Percentiles rank a stretch among this genome's conserved stretches.
Evolutionary conservation across 2,329 filamentous ascomycete species (phyloP).

Genomic region (Helotiales sp.): DNA sequence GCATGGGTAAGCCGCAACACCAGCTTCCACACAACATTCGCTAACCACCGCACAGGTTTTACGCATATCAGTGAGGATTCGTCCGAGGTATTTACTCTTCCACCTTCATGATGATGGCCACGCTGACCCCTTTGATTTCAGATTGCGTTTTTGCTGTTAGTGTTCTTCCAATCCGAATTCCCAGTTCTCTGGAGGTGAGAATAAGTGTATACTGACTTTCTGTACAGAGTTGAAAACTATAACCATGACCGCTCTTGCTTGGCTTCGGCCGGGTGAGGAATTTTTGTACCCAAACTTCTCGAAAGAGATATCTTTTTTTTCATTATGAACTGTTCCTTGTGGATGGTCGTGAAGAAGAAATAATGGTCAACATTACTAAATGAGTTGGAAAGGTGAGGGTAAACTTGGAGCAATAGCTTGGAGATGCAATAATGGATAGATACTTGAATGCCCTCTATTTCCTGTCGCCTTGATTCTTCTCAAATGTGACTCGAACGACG

Average conservation of each 20-base stretch:
- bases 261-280: slow-evolving; percentile 75
- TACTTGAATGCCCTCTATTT: too few species aligned
- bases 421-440: too few species aligned
- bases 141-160: slow-evolving; percentile 77
- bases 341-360: slow-evolving; percentile 58
- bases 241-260: slow-evolving; percentile 73
- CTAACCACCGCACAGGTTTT: slow-evolving; percentile 57
- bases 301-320: slow-evolving; percentile 52
- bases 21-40: slow-evolving; percentile 37
- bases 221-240: slow-evolving; percentile 57
- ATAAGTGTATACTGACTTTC: neutral
- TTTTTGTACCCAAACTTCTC: slow-evolving; percentile 68
- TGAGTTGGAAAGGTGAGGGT: too few species aligned
- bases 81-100: slow-evolving; percentile 66
- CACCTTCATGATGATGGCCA: too few species aligned
- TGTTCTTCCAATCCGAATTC: neutral
- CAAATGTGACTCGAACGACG: neutral
- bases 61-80: slow-evolving; percentile 85
- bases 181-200: neutral
- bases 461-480: too few species aligned
- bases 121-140: too few species aligned
- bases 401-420: too few species aligned
- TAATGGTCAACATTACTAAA: too few species aligned
- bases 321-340: slow-evolving; percentile 53
- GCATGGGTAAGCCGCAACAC: slow-evolving; percentile 49